Percentiles rank a stretch among this genome's conserved stretches.
Conservation (phyloP, 345 rosid species). For the Hibiscus trionum region DNA sequence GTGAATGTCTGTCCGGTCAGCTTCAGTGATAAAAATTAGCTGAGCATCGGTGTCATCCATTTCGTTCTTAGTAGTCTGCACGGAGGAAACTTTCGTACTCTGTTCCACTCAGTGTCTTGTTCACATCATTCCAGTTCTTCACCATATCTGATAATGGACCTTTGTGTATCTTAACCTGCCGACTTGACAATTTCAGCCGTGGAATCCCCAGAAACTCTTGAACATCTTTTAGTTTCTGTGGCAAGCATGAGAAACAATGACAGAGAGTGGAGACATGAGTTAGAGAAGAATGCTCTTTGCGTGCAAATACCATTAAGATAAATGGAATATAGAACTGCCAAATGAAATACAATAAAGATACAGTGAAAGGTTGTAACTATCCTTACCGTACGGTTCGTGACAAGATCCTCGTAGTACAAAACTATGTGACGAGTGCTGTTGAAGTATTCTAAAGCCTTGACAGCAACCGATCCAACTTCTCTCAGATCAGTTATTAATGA, state of each 20-base stretch:
- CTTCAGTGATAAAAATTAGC: constrained; percentile 19
- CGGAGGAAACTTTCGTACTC: constrained; percentile 47
- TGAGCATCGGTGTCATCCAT: constrained; percentile 18
- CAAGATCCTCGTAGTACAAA: constrained; percentile 78
- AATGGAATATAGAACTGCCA: too few relatives aligned
- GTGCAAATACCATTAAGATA: too few relatives aligned
- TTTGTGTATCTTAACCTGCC: constrained; percentile 85
- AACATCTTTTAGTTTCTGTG: constrained; percentile 71
- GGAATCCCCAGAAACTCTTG: constrained; percentile 74
- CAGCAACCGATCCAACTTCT: constrained; percentile 45
- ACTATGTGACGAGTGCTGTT: constrained; percentile 65
- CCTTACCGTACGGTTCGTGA: constrained; percentile 48
- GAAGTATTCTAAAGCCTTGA: constrained; percentile 56
- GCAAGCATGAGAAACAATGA: background rate
- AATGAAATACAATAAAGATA: background rate
- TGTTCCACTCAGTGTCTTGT: constrained; percentile 59
- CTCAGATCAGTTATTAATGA: constrained; percentile 54
- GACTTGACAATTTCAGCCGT: constrained; percentile 48
- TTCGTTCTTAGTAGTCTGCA: constrained; percentile 44
- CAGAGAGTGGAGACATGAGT: background rate
- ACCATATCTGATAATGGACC: constrained; percentile 64
- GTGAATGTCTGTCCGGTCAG: background rate
- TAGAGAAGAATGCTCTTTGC: background rate
- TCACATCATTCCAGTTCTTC: constrained; percentile 79
- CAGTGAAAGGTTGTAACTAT: background rate